phyloP scores from a whole-genome alignment of 2,329 filamentous ascomycete genomes.

The Talaromyces sp. region DNA sequence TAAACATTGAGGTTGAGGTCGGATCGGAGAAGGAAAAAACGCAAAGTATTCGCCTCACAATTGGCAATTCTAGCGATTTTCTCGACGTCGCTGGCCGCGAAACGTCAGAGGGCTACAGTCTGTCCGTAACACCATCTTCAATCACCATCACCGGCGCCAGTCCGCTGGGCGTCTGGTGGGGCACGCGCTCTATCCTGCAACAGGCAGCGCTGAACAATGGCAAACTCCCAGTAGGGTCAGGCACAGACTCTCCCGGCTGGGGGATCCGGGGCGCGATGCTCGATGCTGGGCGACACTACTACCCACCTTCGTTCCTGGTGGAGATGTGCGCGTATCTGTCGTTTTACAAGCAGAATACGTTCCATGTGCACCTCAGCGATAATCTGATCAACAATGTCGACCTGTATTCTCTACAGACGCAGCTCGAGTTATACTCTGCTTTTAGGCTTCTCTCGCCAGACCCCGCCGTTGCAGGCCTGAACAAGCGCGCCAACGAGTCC shows the following conservation, averaged over 20 bases:
- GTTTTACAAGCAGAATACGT: conserved; percentile 55
- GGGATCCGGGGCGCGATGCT: conserved; percentile 44
- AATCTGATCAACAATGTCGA: conserved; percentile 47
- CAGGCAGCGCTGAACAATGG: conserved; percentile 37
- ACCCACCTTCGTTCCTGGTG: conserved; percentile 47
- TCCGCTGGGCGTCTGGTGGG: conserved; percentile 52
- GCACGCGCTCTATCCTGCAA: conserved; percentile 50
- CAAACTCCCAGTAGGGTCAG: conserved; percentile 38
- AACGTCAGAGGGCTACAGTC: conserved; percentile 48
- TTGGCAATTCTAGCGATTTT: conserved; percentile 38
- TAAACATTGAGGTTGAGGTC: background rate
- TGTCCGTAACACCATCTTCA: conserved; percentile 37
- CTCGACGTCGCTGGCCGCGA: conserved; percentile 42
- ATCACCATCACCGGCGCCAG: conserved; percentile 48
- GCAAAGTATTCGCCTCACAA: conserved; percentile 45
- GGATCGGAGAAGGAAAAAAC: background rate
- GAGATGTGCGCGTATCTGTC: conserved; percentile 54
- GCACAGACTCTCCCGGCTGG: conserved; percentile 48
- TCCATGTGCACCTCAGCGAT: conserved; percentile 53
- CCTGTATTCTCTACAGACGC: conserved; percentile 39
- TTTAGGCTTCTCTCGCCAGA: conserved; percentile 51
- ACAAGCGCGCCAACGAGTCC: conserved; percentile 48
- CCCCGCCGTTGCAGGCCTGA: conserved; percentile 44
- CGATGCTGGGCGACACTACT: conserved; percentile 50
- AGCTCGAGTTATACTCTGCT: conserved; percentile 45